These are phyloP conservation scores for Theobroma grandiflorum DNA, from an alignment of 441 rosid genomes.

Conservation along the genomic window DNA sequence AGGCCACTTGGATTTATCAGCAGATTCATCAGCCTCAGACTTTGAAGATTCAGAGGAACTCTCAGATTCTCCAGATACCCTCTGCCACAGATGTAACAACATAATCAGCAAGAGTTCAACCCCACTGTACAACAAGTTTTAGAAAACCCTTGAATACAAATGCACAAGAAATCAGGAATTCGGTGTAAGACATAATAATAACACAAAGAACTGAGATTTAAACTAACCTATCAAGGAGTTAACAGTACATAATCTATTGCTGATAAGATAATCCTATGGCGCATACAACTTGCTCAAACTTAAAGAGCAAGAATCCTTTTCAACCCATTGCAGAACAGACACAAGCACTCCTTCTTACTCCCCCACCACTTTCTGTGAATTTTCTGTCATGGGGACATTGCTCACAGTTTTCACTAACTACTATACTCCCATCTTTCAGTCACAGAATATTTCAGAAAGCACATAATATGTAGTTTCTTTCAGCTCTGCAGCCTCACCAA, in stretches of 20 bases:
- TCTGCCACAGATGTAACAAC: constrained; percentile 34
- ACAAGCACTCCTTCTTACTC: neutral
- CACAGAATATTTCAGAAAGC: constrained; percentile 3
- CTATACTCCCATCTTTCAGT: constrained; percentile 5
- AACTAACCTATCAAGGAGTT: constrained; percentile 12
- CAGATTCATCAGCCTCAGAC: constrained; percentile 55
- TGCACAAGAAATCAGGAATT: neutral
- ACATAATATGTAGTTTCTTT: neutral
- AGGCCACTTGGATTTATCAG: constrained; percentile 52
- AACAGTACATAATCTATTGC: neutral
- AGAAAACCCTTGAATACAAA: neutral
- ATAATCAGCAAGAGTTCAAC: constrained; percentile 31
- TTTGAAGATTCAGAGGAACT: constrained; percentile 54
- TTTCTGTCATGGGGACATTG: neutral
- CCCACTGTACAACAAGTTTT: neutral
- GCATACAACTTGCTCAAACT: neutral
- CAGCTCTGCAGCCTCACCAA: neutral
- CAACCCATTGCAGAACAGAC: constrained; percentile 1
- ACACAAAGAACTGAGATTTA: neutral
- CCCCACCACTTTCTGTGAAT: neutral
- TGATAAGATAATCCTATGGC: neutral
- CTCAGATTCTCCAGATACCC: constrained; percentile 60
- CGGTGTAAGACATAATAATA: neutral
- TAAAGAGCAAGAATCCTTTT: constrained; percentile 2
- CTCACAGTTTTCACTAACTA: neutral